A percentile compares a stretch with the other conserved stretches of the same genome.
These are phyloP conservation scores for Talinum fruticosum DNA, from an alignment of 148 eudicot species.

Conservation along the genomic window DNA sequence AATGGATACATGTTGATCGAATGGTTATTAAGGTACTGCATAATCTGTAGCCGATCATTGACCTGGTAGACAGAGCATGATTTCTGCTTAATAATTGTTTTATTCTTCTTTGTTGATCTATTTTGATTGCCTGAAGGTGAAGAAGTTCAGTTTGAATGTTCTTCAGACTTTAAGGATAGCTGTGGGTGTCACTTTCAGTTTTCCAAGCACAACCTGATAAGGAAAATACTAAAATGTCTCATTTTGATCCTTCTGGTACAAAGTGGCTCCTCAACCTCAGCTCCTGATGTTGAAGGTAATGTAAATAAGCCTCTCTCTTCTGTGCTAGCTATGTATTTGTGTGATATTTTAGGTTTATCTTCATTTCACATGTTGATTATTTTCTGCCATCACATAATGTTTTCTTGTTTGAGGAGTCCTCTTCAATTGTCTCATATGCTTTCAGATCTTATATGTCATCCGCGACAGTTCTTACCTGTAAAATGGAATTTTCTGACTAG, in stretches of 20 bases:
- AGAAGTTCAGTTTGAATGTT: conserved; percentile 16
- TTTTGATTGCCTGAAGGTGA: background rate
- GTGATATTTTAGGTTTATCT: background rate
- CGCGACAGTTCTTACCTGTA: background rate
- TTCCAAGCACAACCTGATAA: conserved; percentile 5
- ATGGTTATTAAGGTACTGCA: too few relatives aligned
- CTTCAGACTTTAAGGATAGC: conserved; percentile 28
- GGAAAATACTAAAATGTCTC: conserved; percentile 32
- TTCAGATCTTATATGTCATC: background rate
- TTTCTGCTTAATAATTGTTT: conserved; percentile 1
- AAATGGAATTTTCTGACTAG: too few relatives aligned
- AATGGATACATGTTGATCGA: background rate
- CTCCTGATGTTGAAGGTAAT: conserved; percentile 76
- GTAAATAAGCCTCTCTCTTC: background rate
- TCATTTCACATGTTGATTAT: background rate
- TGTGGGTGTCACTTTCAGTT: background rate
- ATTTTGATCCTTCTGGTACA: conserved; percentile 39
- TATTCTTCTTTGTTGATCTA: background rate
- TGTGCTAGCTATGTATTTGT: background rate
- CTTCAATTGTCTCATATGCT: too few relatives aligned
- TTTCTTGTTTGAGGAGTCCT: too few relatives aligned
- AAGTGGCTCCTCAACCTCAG: conserved; percentile 38
- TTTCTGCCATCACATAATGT: background rate
- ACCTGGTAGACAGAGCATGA: background rate
- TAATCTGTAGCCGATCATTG: background rate